Evolutionary conservation across 805 yeast genomes (phyloP).

Genomic region (Yamadazyma sp.): DNA sequence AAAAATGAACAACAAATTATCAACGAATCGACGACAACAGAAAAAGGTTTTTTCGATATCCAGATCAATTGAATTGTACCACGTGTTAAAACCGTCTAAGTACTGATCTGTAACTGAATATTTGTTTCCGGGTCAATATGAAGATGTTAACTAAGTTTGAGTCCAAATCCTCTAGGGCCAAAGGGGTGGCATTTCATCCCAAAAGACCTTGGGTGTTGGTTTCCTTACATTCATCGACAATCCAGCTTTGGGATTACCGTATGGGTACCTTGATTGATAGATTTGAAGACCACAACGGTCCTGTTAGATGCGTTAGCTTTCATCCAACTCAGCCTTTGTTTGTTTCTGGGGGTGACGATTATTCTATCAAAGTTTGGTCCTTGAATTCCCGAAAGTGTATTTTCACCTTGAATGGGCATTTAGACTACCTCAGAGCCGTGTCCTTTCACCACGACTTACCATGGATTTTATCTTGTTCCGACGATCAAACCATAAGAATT

Average conservation of each 20-base stretch:
- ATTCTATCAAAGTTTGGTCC: constrained; percentile 94
- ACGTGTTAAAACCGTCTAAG: constrained; percentile 2
- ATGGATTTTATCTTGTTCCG: constrained; percentile 94
- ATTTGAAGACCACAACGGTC: constrained; percentile 98
- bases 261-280: constrained; percentile 97
- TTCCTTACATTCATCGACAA: constrained; percentile 95
- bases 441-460: constrained; percentile 95
- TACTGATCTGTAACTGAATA: constrained; percentile 2
- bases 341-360: constrained; percentile 97
- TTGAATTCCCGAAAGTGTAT: constrained; percentile 86
- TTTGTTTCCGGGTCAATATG: constrained; percentile 47
- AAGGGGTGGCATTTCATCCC: constrained; percentile 97
- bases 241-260: constrained; percentile 98
- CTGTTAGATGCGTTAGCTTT: constrained; percentile 92
- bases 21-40: constrained; percentile 14
- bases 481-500: constrained; percentile 96
- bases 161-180: constrained; percentile 96
- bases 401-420: constrained; percentile 88
- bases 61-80: constrained; percentile 6
- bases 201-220: constrained; percentile 95
- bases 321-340: constrained; percentile 98
- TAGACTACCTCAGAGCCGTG: constrained; percentile 93
- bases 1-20: constrained; percentile 12
- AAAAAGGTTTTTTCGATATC: constrained; percentile 4
- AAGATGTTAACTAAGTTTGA: constrained; percentile 83